These are phyloP conservation scores for Crithidia mellificae DNA, from an alignment of 208 protist genomes.

Conservation along the genomic window DNA sequence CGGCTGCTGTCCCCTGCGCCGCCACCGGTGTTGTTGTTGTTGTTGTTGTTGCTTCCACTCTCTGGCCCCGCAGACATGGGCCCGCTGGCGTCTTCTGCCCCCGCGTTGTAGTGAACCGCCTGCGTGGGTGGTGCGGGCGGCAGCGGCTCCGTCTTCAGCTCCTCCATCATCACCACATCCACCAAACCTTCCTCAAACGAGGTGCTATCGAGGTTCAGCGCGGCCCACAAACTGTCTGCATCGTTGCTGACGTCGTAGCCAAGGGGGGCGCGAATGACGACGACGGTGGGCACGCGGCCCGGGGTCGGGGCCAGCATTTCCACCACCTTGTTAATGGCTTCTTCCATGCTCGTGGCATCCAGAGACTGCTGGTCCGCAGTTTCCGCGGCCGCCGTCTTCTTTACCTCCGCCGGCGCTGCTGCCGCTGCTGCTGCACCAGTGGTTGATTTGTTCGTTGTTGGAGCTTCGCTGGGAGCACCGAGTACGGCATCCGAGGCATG, in stretches of 20 bases:
- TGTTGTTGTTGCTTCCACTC: no score
- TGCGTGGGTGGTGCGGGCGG: constrained; percentile 11
- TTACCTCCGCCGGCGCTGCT: not conserved
- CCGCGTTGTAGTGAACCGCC: not conserved
- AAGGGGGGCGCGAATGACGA: constrained; percentile 34
- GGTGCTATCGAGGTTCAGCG: constrained; percentile 46
- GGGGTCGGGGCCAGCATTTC: constrained; percentile 28
- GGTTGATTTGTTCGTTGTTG: not conserved
- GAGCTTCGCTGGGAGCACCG: not conserved
- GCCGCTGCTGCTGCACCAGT: not conserved
- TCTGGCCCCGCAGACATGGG: not conserved
- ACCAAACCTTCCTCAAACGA: constrained; percentile 54
- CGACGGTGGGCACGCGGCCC: constrained; percentile 41
- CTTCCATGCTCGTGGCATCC: constrained; percentile 14
- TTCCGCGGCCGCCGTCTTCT: not conserved
- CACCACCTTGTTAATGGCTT: constrained; percentile 35
- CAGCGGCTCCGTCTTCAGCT: constrained; percentile 42
- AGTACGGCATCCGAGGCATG: not conserved
- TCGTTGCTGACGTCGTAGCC: constrained; percentile 42
- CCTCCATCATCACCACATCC: constrained; percentile 56
- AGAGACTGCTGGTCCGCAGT: constrained; percentile 1
- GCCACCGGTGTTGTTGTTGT: not conserved
- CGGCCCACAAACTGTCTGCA: constrained; percentile 36
- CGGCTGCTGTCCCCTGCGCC: not conserved
- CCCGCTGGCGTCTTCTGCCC: not conserved